Conservation (phyloP, 345 rosid genomes). For the Hypericum perforatum region DNA sequence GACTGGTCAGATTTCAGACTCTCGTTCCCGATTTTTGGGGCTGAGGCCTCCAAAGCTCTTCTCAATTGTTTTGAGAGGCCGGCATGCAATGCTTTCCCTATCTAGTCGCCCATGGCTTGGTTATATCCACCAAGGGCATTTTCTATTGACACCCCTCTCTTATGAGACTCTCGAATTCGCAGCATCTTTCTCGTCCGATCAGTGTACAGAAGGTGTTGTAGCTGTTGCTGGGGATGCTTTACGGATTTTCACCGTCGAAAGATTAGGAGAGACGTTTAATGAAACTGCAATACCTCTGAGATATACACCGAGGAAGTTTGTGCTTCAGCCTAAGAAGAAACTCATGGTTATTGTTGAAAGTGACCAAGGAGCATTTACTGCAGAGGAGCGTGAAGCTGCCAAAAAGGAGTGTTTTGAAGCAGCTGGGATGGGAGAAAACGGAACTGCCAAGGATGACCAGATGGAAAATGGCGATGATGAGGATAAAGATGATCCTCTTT, state of each 20-base stretch:
- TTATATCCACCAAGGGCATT: constrained; percentile 92
- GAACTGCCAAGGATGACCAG: constrained; percentile 44
- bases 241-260: constrained; percentile 87
- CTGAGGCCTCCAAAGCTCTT: constrained; percentile 87
- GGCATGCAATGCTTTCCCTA: constrained; percentile 88
- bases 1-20: constrained; percentile 97
- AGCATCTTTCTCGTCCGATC: constrained; percentile 96
- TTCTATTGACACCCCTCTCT: constrained; percentile 87
- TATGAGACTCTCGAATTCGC: constrained; percentile 92
- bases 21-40: constrained; percentile 90
- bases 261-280: constrained; percentile 90
- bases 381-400: constrained; percentile 95
- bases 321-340: constrained; percentile 68
- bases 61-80: constrained; percentile 71
- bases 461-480: constrained; percentile 88
- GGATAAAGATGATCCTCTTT: constrained; percentile 72
- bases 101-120: constrained; percentile 99
- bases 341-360: constrained; percentile 78
- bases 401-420: constrained; percentile 83
- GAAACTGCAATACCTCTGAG: constrained; percentile 87
- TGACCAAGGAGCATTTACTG: constrained; percentile 89
- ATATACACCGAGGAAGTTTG: constrained; percentile 94
- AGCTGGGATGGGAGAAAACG: constrained; percentile 76
- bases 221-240: constrained; percentile 92
- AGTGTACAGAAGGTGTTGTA: constrained; percentile 97